A percentile compares a stretch with the other conserved stretches of the same genome.
Evolutionary conservation across 1,284 basidiomycete genomes (phyloP).

Genomic region (Ceratobasidium sp.): DNA sequence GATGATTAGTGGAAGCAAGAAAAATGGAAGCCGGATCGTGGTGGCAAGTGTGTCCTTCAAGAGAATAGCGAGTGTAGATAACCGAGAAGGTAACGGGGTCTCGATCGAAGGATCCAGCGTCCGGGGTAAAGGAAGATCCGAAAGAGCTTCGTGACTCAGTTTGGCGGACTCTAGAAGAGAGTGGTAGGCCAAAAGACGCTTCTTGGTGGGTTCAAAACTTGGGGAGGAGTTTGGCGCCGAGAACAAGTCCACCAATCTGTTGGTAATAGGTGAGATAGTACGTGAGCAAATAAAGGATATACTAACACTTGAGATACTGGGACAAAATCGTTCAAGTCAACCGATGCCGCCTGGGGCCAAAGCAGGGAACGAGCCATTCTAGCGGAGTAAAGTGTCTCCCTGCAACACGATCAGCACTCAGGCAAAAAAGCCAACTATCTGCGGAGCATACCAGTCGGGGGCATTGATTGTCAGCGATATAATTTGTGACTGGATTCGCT

Average conservation of each 20-base stretch:
- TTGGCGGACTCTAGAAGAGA: conserved; percentile 84
- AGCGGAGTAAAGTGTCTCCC: conserved; percentile 86
- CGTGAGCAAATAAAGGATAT: conserved; percentile 45
- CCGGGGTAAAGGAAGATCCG: conserved; percentile 79
- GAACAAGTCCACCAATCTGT: conserved; percentile 85
- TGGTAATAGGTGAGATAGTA: conserved; percentile 47
- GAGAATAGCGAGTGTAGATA: conserved; percentile 81
- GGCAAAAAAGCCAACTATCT: neutral
- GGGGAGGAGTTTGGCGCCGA: conserved; percentile 68
- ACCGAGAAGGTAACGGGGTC: conserved; percentile 79
- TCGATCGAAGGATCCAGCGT: conserved; percentile 79
- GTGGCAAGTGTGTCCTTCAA: conserved; percentile 78
- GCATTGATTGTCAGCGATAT: conserved; percentile 87
- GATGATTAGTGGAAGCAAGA: conserved; percentile 82
- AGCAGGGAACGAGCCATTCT: conserved; percentile 90
- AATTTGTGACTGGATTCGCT: conserved; percentile 75
- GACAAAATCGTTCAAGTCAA: conserved; percentile 83
- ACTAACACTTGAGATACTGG: conserved; percentile 87
- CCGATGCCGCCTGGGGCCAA: conserved; percentile 79
- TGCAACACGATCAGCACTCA: conserved; percentile 52
- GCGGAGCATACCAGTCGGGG: conserved; percentile 80
- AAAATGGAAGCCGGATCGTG: conserved; percentile 83
- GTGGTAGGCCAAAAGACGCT: conserved; percentile 84
- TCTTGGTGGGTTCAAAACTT: conserved; percentile 69
- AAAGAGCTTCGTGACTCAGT: conserved; percentile 83